Percentiles rank a stretch among this genome's conserved stretches.
Conservation (phyloP, 805 yeast species). For the Yarrowia sp. region DNA sequence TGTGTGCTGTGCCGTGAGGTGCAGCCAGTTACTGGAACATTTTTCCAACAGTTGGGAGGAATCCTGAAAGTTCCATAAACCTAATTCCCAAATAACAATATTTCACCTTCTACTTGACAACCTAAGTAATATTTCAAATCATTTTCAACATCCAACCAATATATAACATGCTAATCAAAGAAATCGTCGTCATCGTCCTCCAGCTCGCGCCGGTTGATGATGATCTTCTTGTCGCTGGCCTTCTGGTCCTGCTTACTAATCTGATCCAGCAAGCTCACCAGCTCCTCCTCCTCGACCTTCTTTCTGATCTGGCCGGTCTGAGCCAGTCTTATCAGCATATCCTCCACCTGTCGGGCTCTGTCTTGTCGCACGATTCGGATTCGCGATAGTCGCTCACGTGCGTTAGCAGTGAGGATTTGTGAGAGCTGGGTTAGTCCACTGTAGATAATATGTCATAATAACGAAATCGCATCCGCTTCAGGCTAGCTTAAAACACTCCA, state of each 20-base stretch:
- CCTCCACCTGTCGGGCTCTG: constrained; percentile 84
- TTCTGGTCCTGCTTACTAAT: constrained; percentile 67
- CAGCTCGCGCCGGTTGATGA: constrained; percentile 45
- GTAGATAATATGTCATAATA: no score
- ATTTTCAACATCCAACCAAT: no score
- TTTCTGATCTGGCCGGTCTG: constrained; percentile 72
- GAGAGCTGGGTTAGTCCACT: constrained; percentile 44
- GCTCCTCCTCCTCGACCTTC: constrained; percentile 75
- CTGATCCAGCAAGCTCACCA: constrained; percentile 80
- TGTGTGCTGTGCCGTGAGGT: no score
- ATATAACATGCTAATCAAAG: constrained; percentile 45
- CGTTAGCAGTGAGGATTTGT: constrained; percentile 75
- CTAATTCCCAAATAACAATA: no score
- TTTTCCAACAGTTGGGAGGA: no score
- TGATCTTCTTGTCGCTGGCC: constrained; percentile 62
- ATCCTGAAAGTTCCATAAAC: no score
- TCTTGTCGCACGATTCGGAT: constrained; percentile 89
- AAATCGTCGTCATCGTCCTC: constrained; percentile 44
- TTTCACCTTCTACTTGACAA: no score
- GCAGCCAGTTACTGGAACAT: no score
- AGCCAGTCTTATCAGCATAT: constrained; percentile 67
- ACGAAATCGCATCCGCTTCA: no score
- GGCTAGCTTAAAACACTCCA: no score
- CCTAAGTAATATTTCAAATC: no score
- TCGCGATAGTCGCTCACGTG: constrained; percentile 82